phyloP scores from a whole-genome alignment of 169 alveolate genomes.

The Eimeria necatrix region DNA sequence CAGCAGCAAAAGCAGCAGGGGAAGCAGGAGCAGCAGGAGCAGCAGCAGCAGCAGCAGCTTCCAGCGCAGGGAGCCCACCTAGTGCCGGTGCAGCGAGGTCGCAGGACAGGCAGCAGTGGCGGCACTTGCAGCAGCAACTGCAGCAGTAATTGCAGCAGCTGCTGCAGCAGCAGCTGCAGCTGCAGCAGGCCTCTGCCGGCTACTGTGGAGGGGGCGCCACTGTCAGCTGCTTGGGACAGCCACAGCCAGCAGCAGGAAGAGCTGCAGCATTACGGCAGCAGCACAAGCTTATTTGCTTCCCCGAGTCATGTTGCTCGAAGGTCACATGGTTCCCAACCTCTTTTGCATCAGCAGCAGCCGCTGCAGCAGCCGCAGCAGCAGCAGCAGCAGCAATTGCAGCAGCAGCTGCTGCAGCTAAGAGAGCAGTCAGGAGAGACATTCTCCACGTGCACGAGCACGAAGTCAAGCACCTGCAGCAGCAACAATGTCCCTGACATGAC shows the following conservation, averaged over 20 bases:
- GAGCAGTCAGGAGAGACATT: conserved; percentile 14
- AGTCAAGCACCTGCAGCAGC: conserved; percentile 50
- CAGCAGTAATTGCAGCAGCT: not conserved
- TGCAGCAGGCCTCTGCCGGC: not conserved
- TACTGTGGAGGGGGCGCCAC: not conserved
- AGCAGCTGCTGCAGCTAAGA: not conserved
- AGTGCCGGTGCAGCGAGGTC: not conserved
- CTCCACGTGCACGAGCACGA: conserved; percentile 53
- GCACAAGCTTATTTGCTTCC: not conserved
- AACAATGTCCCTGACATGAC: not conserved
- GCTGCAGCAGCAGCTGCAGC: conserved; percentile 15
- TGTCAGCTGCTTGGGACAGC: conserved; percentile 16
- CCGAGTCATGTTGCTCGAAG: not conserved
- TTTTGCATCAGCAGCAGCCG: not conserved
- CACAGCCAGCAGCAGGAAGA: conserved; percentile 34
- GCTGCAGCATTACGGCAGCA: conserved; percentile 2
- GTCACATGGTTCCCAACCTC: conserved; percentile 9
- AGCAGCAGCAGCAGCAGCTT: not conserved
- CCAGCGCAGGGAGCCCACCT: conserved; percentile 10
- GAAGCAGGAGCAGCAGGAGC: conserved; percentile 20
- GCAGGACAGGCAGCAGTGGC: not conserved
- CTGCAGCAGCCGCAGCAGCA: conserved; percentile 17
- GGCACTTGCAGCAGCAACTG: not conserved
- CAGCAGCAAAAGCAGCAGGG: not conserved
- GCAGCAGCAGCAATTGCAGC: not conserved